Conservation (phyloP, 2,329 filamentous ascomycete genomes). For the Eutypella sp. region DNA sequence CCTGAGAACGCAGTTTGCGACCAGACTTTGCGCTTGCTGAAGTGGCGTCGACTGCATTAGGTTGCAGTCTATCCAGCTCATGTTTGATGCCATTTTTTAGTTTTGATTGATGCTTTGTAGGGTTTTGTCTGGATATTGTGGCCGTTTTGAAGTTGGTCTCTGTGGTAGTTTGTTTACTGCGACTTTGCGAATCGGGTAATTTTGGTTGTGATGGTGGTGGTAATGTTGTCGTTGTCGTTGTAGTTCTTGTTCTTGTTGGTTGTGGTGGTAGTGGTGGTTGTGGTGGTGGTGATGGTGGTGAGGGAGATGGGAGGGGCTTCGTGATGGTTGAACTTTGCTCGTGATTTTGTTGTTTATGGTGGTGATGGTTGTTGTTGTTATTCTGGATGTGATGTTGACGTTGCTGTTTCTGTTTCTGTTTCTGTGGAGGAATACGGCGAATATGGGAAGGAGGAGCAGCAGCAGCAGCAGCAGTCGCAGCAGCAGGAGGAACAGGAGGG, state of each 20-base stretch:
- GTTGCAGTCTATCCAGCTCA: slow-evolving; percentile 54
- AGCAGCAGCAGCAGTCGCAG: no score
- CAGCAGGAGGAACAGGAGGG: no score
- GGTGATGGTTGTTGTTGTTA: no score
- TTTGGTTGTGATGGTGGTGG: slow-evolving; percentile 14
- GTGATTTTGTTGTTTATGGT: slow-evolving; percentile 6
- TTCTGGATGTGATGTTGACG: no score
- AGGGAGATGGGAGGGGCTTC: slow-evolving; percentile 17
- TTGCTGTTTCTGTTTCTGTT: no score
- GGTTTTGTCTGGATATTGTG: slow-evolving; percentile 17
- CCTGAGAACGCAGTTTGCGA: slow-evolving; percentile 77
- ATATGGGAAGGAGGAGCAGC: no score
- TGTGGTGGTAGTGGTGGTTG: slow-evolving; percentile 12
- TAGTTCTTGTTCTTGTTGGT: slow-evolving; percentile 10
- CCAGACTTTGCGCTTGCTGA: slow-evolving; percentile 55
- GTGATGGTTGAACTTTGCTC: slow-evolving; percentile 13
- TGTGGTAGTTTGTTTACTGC: slow-evolving; percentile 7
- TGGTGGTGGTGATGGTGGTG: slow-evolving; percentile 8
- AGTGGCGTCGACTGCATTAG: slow-evolving; percentile 36
- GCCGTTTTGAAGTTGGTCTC: slow-evolving; percentile 17
- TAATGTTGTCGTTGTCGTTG: no score
- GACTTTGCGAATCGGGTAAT: not conserved
- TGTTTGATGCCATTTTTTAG: slow-evolving; percentile 58
- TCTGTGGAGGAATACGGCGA: no score
- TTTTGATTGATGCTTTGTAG: slow-evolving; percentile 52